Evolutionary conservation across 257 asterid species (phyloP), one percentile per base, ranked within the genome.

Genomic region (Phtheirospermum japonicum): DNA sequence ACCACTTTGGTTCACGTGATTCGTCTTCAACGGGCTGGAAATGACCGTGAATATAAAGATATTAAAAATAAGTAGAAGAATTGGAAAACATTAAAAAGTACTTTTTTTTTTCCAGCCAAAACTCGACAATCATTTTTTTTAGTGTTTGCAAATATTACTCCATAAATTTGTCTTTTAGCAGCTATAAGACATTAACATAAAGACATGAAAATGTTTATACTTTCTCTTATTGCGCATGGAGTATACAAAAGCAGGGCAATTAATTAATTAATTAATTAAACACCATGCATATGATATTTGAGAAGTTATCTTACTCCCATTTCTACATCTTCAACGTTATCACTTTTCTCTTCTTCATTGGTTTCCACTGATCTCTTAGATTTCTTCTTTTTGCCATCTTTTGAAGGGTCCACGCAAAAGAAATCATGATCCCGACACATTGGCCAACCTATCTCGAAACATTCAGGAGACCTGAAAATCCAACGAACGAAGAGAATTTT

Each of bases 401-500:
- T 73, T 16, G 82, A 50, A 59, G 84, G 70, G 57, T 65, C 19
- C 68, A 53, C 58, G 33, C 76, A 92, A 75, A 92, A 92, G 90
- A 92, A 92, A 77, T 86, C 99, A 74, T 89, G 97, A 61, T 89
- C 86, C 20, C 12, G 70, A 43, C 88, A 91, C 90, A 92, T 82
- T 42, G 99, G 99, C 99, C 99, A 92, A 67, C 99, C 99, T 69
- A 92, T 74, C 79, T 85, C 77, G 66, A 92, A 92, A 80, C 99
- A 92, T 30, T 80, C 89, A 36, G 82, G 82, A 71, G 95, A 89
- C 99, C 99, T 92, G 81, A 59, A 64, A 17, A 50, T 71, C 34
- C 62, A 77, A 61, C 58, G 71, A 65, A 65, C n/a, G 19, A 48
- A 18, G 31, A 56, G n/a, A 3, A 40, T 11, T 40, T 40, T 40